phyloP scores from a whole-genome alignment of 164 flowering plant species.

The Stephania yunnanensis region DNA sequence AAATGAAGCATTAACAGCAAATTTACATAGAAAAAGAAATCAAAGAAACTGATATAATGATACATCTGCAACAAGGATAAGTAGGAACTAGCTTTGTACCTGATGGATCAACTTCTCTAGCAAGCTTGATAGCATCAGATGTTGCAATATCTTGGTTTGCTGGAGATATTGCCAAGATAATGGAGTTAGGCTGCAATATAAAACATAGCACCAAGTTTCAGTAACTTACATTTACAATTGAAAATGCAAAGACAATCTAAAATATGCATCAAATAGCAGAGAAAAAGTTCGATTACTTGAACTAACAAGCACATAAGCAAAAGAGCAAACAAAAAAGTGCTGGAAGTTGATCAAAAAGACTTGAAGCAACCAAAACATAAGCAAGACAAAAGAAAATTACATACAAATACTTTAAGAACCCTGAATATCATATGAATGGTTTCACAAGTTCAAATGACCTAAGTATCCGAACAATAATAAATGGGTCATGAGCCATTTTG shows the following conservation, averaged over 20 bases:
- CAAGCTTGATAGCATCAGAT: slow-evolving; percentile 87
- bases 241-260: not conserved
- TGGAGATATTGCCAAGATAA: slow-evolving; percentile 85
- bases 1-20: not conserved
- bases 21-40: not conserved
- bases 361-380: not conserved
- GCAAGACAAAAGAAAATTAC: not conserved
- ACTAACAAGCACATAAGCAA: not conserved
- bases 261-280: not conserved
- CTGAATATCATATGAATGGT: not conserved
- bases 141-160: slow-evolving; percentile 97
- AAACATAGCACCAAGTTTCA: slow-evolving; percentile 7
- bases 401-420: not conserved
- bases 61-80: not conserved
- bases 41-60: not conserved
- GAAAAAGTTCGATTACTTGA: not conserved
- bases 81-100: slow-evolving; percentile 31
- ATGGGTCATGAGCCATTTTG: no score
- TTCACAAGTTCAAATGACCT: not conserved
- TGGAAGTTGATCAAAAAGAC: not conserved
- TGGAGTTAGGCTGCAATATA: slow-evolving; percentile 66
- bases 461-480: no score
- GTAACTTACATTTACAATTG: not conserved
- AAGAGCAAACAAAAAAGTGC: not conserved
- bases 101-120: slow-evolving; percentile 84